Conservation (phyloP, 768 basidiomycete genomes). For the Mycena venus region DNA sequence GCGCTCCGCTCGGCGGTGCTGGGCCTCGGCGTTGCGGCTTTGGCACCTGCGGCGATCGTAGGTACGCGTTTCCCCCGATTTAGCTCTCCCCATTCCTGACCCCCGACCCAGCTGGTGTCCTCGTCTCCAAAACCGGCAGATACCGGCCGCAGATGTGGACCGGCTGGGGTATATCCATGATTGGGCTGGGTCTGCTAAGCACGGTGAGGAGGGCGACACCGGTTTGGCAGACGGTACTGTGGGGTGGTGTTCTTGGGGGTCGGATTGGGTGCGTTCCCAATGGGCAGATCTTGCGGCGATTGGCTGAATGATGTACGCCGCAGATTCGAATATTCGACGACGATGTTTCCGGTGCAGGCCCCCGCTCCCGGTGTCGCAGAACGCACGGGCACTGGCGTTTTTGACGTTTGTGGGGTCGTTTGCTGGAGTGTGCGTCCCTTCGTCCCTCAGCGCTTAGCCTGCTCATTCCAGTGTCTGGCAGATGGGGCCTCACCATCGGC, state of each 20-base stretch:
- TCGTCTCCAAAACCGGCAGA: slow-evolving; percentile 45
- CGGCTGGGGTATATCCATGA: slow-evolving; percentile 48
- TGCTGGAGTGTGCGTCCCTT: slow-evolving; percentile 19
- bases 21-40: slow-evolving; percentile 44
- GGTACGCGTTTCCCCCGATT: no score
- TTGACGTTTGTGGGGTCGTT: slow-evolving; percentile 39
- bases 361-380: slow-evolving; percentile 35
- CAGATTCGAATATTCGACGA: slow-evolving; percentile 21
- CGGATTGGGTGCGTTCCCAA: slow-evolving; percentile 2
- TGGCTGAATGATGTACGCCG: background rate
- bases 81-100: no score
- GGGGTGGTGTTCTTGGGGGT: slow-evolving; percentile 7
- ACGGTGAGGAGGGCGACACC: slow-evolving; percentile 44
- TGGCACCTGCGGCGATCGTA: slow-evolving; percentile 55
- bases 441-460: background rate
- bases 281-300: background rate
- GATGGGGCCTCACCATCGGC: slow-evolving; percentile 50
- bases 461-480: background rate
- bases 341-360: slow-evolving; percentile 32
- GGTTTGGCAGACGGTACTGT: slow-evolving; percentile 32
- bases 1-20: slow-evolving; percentile 53
- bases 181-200: slow-evolving; percentile 52
- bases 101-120: slow-evolving; percentile 46
- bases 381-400: slow-evolving; percentile 55
- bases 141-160: slow-evolving; percentile 48